These are phyloP conservation scores for Colletotrichum chrysophilum DNA, from an alignment of 2,329 filamentous ascomycete genomes.

Conservation along the genomic window DNA sequence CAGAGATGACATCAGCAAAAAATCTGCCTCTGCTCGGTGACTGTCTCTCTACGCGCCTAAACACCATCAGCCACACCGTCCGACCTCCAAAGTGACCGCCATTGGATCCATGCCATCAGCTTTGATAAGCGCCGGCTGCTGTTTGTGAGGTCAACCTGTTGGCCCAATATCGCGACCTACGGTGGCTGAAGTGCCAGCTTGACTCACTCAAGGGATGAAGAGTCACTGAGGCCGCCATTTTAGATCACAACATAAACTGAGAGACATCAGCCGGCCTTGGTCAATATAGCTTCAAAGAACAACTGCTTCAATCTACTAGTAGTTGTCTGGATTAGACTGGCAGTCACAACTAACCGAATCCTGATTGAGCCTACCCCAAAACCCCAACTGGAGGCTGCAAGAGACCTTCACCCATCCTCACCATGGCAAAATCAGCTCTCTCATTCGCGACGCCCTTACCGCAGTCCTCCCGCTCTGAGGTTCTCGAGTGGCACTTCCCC, in stretches of 20 bases:
- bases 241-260: neutral
- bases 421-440: neutral
- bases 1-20: constrained; percentile 12
- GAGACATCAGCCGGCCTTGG: fast-evolving
- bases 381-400: neutral
- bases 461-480: constrained; percentile 46
- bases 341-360: no score
- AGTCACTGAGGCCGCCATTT: neutral
- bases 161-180: neutral
- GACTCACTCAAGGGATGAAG: neutral
- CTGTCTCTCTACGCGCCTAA: neutral
- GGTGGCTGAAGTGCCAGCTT: neutral
- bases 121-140: neutral
- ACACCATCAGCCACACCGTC: constrained; percentile 3
- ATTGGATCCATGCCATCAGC: neutral
- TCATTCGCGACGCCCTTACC: constrained; percentile 48
- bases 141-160: neutral
- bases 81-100: neutral
- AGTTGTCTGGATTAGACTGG: no score
- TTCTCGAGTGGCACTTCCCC: constrained; percentile 51
- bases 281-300: neutral
- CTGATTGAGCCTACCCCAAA: neutral
- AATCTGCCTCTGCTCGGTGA: neutral
- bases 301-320: no score
- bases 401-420: neutral